phyloP scores from a whole-genome alignment of 139 green algal genomes.

The Chlorella sorokiniana region DNA sequence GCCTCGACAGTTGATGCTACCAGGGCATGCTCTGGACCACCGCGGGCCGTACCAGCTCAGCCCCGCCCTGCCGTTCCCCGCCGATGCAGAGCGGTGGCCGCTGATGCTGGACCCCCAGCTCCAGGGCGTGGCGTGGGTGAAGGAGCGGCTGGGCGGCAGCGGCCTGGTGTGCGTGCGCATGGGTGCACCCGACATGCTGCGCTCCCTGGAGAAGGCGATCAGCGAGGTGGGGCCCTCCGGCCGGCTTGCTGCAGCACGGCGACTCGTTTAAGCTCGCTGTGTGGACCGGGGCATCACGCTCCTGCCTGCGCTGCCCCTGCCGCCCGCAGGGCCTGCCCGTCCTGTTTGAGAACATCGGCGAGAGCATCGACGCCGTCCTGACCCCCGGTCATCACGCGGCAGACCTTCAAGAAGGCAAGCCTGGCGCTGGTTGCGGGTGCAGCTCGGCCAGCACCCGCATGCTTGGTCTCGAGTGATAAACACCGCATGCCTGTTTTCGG shows the following conservation, averaged over 20 bases:
- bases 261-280: neutral
- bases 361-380: conserved; percentile 87
- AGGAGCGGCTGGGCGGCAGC: conserved; percentile 68
- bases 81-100: conserved; percentile 65
- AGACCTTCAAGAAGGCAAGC: conserved; percentile 46
- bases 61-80: neutral
- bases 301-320: conserved; percentile 33
- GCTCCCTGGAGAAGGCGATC: conserved; percentile 52
- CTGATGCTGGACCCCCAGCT: conserved; percentile 96
- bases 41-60: neutral
- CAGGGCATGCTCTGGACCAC: neutral
- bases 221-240: neutral
- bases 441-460: no score
- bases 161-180: conserved; percentile 85
- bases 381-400: conserved; percentile 77
- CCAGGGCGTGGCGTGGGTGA: conserved; percentile 86
- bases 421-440: neutral
- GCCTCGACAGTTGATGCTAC: no score
- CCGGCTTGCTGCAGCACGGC: no score
- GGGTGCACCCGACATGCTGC: conserved; percentile 61
- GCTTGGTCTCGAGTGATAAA: no score
- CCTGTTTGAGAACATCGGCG: conserved; percentile 82
- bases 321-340: conserved; percentile 82
- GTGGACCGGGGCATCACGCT: neutral
- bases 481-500: no score